These are phyloP conservation scores for Prototheca cutis DNA, from an alignment of 163 green algal genomes.

Conservation along the genomic window DNA sequence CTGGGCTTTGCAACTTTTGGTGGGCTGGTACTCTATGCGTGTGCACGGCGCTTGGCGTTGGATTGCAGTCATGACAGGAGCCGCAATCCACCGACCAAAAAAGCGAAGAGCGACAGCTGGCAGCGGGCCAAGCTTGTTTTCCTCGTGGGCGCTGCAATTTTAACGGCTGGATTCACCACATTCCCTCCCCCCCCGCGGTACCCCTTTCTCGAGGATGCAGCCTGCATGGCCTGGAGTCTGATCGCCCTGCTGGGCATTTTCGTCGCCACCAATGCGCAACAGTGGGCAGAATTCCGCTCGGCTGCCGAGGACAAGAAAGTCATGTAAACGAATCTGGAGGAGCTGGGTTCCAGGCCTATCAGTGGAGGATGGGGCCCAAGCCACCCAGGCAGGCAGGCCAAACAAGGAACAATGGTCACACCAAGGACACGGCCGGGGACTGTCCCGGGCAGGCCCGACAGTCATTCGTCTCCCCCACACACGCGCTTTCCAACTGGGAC, in stretches of 20 bases:
- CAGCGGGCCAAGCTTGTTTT: neutral
- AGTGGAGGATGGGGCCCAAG: too few species aligned
- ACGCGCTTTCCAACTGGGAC: too few species aligned
- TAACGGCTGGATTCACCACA: neutral
- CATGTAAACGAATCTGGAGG: neutral
- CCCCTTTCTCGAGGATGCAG: neutral
- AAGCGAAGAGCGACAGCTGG: too few species aligned
- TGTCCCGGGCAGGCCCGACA: too few species aligned
- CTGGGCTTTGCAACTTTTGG: constrained; percentile 41
- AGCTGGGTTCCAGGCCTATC: neutral
- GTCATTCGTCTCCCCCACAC: too few species aligned
- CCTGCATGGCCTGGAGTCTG: neutral
- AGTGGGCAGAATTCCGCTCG: neutral
- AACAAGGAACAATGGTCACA: too few species aligned
- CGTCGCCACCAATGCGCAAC: constrained; percentile 4
- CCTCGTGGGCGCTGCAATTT: neutral
- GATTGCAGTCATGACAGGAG: too few species aligned
- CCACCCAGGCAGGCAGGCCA: too few species aligned
- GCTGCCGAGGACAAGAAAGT: constrained; percentile 4
- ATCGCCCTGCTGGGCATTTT: neutral
- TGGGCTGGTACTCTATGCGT: neutral
- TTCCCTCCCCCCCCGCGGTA: neutral
- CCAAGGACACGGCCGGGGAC: too few species aligned
- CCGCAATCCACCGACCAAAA: too few species aligned
- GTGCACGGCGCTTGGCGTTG: too few species aligned